phyloP scores from a whole-genome alignment of 768 basidiomycete species.

The Suillus subaureus region DNA sequence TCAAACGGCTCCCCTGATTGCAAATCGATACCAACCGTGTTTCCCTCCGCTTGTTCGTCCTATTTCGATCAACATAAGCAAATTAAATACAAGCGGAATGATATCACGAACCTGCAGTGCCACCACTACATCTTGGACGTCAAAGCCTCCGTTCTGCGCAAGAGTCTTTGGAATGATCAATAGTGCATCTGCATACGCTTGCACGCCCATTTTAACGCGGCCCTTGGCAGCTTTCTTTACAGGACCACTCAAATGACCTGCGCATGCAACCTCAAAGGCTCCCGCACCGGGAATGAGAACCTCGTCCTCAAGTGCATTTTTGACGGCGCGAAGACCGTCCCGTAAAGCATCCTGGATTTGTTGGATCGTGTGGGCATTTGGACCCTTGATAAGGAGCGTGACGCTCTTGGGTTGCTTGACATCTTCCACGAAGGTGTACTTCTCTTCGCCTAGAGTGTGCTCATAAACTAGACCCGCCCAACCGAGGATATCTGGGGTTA shows the following conservation, averaged over 20 bases:
- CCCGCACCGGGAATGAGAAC: conserved; percentile 93
- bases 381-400: conserved; percentile 96
- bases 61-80: conserved; percentile 29
- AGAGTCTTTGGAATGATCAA: conserved; percentile 96
- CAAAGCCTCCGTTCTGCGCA: conserved; percentile 94
- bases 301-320: conserved; percentile 94
- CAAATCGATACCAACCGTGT: conserved; percentile 88
- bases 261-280: conserved; percentile 94
- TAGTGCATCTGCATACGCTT: conserved; percentile 94
- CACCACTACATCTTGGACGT: conserved; percentile 94
- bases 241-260: conserved; percentile 75
- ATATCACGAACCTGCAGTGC: conserved; percentile 70
- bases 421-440: conserved; percentile 96
- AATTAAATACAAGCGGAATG: conserved; percentile 17
- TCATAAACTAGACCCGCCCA: conserved; percentile 99
- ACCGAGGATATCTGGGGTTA: conserved; percentile 87
- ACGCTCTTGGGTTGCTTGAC: conserved; percentile 95
- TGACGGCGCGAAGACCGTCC: conserved; percentile 93
- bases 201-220: conserved; percentile 94
- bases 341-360: conserved; percentile 98
- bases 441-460: conserved; percentile 98
- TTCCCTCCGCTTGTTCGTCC: conserved; percentile 96
- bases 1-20: conserved; percentile 96
- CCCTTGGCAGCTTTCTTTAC: conserved; percentile 91
- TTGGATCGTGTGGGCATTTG: conserved; percentile 92